Base-by-base conservation (phyloP, 2,329 filamentous ascomycete species). In the Microdochium paspali region DNA sequence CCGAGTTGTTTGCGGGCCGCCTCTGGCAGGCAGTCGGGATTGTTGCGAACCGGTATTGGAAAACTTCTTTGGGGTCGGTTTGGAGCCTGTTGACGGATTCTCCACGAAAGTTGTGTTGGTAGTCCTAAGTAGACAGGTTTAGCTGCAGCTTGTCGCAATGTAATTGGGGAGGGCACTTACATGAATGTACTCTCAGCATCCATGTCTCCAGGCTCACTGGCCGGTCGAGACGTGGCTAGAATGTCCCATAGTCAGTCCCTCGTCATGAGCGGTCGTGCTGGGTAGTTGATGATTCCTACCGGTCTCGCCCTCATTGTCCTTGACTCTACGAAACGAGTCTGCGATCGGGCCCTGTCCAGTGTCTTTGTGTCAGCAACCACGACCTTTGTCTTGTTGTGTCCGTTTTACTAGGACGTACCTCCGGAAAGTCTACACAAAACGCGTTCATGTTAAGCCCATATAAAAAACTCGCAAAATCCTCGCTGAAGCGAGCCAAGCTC, bases 391-490 rank as follows among this genome's bases (percentile, higher is more conserved):
- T 5, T 12, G 31, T n/a, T 9, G 5, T n/a, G 10, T 21, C 15
- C 31, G 18, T 5, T 21, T 3, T 6, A 7, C 7, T 20, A 7
- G 18, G 23, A 9, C 18, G 35, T 68, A 90, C 90, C 80, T 98
- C 93, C 0, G 90, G 87, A 54, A 96, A 98, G 65, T 98, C 93
- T 26, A 97, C 90, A 64, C 91, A 97, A 64, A 97, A 98, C 1
- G 93, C 93, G 66, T 96, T 97, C 90, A 98, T 96, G 62, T 97
- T 97, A 63, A 98, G 66, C 2, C 93, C 93, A 59, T 97, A 98
- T 43, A 98, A 69, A 59, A 98, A 97, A 56, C 85, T 89, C 1
- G 90, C 90, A 66, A 98, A 98, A 61, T 87, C 94, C 73, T 98
- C 93, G 66, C 85, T 91, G 67, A 98, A 98, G 24, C 93, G 81